Conservation (phyloP, 371 early-diverging fungal genomes). For the Capniomyces stellatus region DNA sequence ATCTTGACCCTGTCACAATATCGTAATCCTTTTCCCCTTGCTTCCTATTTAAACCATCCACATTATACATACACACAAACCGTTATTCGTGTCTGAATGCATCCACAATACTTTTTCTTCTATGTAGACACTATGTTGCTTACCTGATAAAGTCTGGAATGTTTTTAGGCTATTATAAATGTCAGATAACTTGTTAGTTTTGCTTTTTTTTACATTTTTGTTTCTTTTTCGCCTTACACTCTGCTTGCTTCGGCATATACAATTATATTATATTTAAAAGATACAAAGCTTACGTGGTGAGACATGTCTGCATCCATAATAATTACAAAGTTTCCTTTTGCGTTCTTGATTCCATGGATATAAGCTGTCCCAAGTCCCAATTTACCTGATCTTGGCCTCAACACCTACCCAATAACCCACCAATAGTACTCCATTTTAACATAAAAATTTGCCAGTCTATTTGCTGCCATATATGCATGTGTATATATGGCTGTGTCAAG, state of each 20-base stretch:
- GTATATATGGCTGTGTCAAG: too few species aligned
- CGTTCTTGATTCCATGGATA: conserved; percentile 83
- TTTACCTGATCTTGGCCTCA: conserved; percentile 88
- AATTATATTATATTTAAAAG: background rate
- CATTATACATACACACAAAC: conserved; percentile 17
- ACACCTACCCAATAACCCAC: conserved; percentile 27
- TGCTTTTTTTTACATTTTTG: too few species aligned
- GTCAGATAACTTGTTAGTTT: background rate
- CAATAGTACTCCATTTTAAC: too few species aligned
- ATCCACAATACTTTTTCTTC: too few species aligned
- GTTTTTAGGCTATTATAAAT: conserved; percentile 52
- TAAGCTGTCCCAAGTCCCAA: conserved; percentile 96
- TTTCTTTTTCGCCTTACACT: too few species aligned
- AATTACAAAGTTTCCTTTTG: conserved; percentile 85
- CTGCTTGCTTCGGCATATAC: too few species aligned
- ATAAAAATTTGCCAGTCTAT: too few species aligned
- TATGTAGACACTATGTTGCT: background rate
- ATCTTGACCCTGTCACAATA: conserved; percentile 94
- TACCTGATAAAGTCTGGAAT: conserved; percentile 75
- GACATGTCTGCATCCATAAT: conserved; percentile 99
- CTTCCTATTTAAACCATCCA: conserved; percentile 5
- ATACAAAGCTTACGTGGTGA: conserved; percentile 43
- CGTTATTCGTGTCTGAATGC: too few species aligned
- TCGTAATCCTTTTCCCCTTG: conserved; percentile 75
- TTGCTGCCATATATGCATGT: too few species aligned